Percentiles rank a stretch among this genome's conserved stretches.
These are phyloP conservation scores for Setomelanomma holmii DNA, from an alignment of 2,329 filamentous ascomycete species.

Conservation along the genomic window DNA sequence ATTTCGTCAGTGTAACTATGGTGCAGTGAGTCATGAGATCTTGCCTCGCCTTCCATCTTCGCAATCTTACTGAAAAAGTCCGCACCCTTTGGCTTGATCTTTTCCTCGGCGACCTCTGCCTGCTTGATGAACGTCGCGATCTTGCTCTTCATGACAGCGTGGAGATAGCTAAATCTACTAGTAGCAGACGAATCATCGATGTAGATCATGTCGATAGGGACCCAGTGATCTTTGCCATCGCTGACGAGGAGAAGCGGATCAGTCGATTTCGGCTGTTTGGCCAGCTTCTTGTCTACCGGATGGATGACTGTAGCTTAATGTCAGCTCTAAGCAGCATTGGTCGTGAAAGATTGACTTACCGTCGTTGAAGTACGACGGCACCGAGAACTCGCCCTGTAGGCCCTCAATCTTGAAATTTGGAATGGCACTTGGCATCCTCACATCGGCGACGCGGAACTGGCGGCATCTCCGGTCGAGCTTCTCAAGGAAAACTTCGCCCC, in stretches of 20 bases:
- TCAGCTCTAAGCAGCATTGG: neutral
- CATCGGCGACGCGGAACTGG: neutral
- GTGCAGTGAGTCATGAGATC: neutral
- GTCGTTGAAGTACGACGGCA: neutral
- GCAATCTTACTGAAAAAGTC: neutral
- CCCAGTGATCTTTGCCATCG: neutral
- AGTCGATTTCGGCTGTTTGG: too few relatives aligned
- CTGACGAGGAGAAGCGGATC: neutral
- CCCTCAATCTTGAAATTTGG: neutral
- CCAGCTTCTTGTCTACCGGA: neutral
- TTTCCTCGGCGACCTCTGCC: too few relatives aligned
- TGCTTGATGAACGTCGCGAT: neutral
- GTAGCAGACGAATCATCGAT: neutral
- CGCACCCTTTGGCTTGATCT: neutral
- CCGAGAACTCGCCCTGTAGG: neutral
- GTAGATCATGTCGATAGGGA: neutral
- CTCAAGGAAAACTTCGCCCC: neutral
- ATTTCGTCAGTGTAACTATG: neutral
- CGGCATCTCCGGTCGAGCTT: neutral
- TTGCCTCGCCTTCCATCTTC: neutral
- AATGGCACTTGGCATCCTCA: neutral
- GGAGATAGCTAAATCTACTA: neutral
- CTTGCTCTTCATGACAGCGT: too few relatives aligned
- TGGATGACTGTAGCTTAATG: neutral
- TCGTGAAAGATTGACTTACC: neutral